Conservation (phyloP, 2,329 filamentous ascomycete genomes). For the Reticulascus tulasneorum region DNA sequence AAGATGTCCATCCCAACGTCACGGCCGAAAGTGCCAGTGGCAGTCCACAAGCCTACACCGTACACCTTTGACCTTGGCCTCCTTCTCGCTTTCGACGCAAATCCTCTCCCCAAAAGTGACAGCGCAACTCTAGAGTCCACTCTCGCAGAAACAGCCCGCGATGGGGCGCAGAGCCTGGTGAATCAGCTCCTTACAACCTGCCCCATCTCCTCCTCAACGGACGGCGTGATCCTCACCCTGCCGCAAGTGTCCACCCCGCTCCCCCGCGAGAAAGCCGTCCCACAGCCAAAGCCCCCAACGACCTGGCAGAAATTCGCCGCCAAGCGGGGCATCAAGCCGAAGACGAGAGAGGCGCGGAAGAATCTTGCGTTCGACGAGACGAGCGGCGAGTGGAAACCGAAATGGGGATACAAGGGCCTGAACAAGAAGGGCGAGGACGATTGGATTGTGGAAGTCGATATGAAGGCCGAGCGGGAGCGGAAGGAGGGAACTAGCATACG, state of each 20-base stretch:
- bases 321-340: slow-evolving; percentile 94
- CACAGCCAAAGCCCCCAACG: slow-evolving; percentile 74
- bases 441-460: slow-evolving; percentile 90
- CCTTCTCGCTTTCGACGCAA: slow-evolving; percentile 81
- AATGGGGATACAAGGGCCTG: slow-evolving; percentile 91
- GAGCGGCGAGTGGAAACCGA: slow-evolving; percentile 82
- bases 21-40: slow-evolving; percentile 54
- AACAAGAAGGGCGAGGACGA: slow-evolving; percentile 80
- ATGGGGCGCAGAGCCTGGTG: slow-evolving; percentile 86
- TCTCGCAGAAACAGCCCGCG: slow-evolving; percentile 72
- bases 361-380: slow-evolving; percentile 81
- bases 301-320: slow-evolving; percentile 96
- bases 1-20: slow-evolving; percentile 34
- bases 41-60: slow-evolving; percentile 77
- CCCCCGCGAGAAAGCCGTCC: slow-evolving; percentile 89
- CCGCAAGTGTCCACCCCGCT: slow-evolving; percentile 66
- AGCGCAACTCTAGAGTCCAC: slow-evolving; percentile 56
- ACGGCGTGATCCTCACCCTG: slow-evolving; percentile 74
- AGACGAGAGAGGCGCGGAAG: slow-evolving; percentile 69
- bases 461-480: slow-evolving; percentile 61
- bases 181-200: slow-evolving; percentile 93
- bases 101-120: slow-evolving; percentile 66
- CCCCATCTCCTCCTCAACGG: slow-evolving; percentile 64
- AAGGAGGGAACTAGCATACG: slow-evolving; percentile 60
- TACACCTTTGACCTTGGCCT: slow-evolving; percentile 92